Conservation (phyloP, 805 yeast species). For the Starmerella lactis-condensi region DNA sequence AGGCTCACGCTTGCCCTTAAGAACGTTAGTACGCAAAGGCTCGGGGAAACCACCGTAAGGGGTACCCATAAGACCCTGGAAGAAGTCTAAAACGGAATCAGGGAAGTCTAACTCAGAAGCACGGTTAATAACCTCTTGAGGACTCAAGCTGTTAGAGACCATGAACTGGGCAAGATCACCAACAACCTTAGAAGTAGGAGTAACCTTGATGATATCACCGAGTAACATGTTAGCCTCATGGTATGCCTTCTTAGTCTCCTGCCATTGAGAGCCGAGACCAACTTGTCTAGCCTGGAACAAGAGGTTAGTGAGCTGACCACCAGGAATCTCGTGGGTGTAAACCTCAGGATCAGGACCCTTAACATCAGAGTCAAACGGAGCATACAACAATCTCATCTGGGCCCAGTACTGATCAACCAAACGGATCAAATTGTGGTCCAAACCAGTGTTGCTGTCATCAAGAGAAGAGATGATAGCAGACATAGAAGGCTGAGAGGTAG, state of each 20-base stretch:
- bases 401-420: slow-evolving; percentile 94
- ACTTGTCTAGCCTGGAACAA: slow-evolving; percentile 98
- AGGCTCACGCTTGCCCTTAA: slow-evolving; percentile 82
- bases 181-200: slow-evolving; percentile 98
- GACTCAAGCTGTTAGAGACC: slow-evolving; percentile 81
- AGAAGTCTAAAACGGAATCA: slow-evolving; percentile 91
- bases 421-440: slow-evolving; percentile 48
- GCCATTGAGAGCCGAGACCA: slow-evolving; percentile 94
- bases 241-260: slow-evolving; percentile 85
- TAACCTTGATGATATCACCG: slow-evolving; percentile 95
- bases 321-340: slow-evolving; percentile 95
- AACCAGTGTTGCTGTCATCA: slow-evolving; percentile 61
- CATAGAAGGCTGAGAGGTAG: slow-evolving; percentile 96
- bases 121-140: slow-evolving; percentile 70
- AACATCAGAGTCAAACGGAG: slow-evolving; percentile 94
- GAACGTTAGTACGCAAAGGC: slow-evolving; percentile 81
- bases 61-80: slow-evolving; percentile 97
- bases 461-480: slow-evolving; percentile 82
- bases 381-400: slow-evolving; percentile 89
- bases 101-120: slow-evolving; percentile 95
- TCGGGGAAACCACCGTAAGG: slow-evolving; percentile 99
- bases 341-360: slow-evolving; percentile 99
- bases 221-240: slow-evolving; percentile 74
- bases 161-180: slow-evolving; percentile 99
- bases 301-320: slow-evolving; percentile 96